Evolutionary conservation across 139 green algal species (phyloP).

Genomic region (Chlorokybus atmophyticus): DNA sequence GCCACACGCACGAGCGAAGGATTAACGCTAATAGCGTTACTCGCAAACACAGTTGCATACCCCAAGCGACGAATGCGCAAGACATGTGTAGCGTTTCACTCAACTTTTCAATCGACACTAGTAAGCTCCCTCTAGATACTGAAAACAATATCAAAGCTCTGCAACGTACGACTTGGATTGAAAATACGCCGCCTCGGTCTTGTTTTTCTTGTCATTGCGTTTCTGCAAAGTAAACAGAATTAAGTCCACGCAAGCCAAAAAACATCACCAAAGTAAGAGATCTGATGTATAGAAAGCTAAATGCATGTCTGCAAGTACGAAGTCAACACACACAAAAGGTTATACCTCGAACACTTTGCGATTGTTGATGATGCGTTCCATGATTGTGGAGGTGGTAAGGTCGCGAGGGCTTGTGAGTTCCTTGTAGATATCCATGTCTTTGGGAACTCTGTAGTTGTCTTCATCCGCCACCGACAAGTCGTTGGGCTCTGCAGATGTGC

Average conservation of each 20-base stretch:
- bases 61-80: too few relatives aligned
- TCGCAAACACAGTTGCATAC: too few relatives aligned
- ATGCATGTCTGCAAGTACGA: not conserved
- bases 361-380: constrained; percentile 86
- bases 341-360: constrained; percentile 56
- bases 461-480: constrained; percentile 1
- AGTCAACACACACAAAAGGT: not conserved
- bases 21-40: too few relatives aligned
- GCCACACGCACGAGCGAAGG: too few relatives aligned
- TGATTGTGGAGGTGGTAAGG: constrained; percentile 72
- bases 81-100: too few relatives aligned
- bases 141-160: too few relatives aligned
- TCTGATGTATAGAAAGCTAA: not conserved
- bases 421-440: constrained; percentile 18
- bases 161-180: constrained; percentile 31
- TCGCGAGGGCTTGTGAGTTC: constrained; percentile 14
- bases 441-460: constrained; percentile 8
- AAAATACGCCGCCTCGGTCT: constrained; percentile 64
- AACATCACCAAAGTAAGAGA: not conserved
- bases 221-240: constrained; percentile 12
- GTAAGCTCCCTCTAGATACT: too few relatives aligned
- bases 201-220: constrained; percentile 54
- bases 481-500: constrained; percentile 50
- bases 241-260: constrained; percentile 1
- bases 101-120: too few relatives aligned